Evolutionary conservation across 2,329 filamentous ascomycete genomes (phyloP).

Genomic region (Myriosclerotinia duriaeana): DNA sequence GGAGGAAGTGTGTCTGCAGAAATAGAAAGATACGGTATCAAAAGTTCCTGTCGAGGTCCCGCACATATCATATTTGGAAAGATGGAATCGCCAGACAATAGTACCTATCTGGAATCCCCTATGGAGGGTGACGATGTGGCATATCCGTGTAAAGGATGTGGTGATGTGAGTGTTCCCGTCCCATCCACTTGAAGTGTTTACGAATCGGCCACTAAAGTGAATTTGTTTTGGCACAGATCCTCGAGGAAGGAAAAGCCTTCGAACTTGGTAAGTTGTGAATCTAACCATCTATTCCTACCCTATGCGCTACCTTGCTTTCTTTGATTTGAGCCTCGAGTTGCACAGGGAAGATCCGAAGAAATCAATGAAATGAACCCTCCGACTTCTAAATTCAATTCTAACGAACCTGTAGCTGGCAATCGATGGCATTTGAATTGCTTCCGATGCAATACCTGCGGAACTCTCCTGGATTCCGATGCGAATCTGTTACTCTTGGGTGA

Average conservation of each 20-base stretch:
- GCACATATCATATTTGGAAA: slow-evolving; percentile 27
- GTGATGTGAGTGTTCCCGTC: slow-evolving; percentile 63
- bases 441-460: slow-evolving; percentile 92
- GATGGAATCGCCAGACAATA: slow-evolving; percentile 56
- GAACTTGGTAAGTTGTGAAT: slow-evolving; percentile 72
- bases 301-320: slow-evolving; percentile 21
- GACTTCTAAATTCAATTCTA: slow-evolving; percentile 29
- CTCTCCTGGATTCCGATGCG: slow-evolving; percentile 94
- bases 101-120: slow-evolving; percentile 49
- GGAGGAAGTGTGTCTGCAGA: slow-evolving; percentile 33
- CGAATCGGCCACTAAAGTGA: slow-evolving; percentile 30
- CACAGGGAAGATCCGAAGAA: slow-evolving; percentile 17
- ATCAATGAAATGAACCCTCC: slow-evolving; percentile 20
- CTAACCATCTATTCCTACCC: neutral
- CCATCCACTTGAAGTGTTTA: slow-evolving; percentile 11
- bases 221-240: slow-evolving; percentile 59
- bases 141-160: slow-evolving; percentile 89
- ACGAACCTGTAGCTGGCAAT: slow-evolving; percentile 69
- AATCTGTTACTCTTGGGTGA: slow-evolving; percentile 96
- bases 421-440: slow-evolving; percentile 99
- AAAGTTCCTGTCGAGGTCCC: slow-evolving; percentile 25
- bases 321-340: slow-evolving; percentile 24
- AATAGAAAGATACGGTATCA: slow-evolving; percentile 25
- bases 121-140: slow-evolving; percentile 72
- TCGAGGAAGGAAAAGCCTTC: slow-evolving; percentile 98